A percentile compares a stretch with the other conserved stretches of the same genome.
These are phyloP conservation scores for Suhomyces tanzawaensis DNA, from an alignment of 805 yeast species.

Conservation along the genomic window DNA sequence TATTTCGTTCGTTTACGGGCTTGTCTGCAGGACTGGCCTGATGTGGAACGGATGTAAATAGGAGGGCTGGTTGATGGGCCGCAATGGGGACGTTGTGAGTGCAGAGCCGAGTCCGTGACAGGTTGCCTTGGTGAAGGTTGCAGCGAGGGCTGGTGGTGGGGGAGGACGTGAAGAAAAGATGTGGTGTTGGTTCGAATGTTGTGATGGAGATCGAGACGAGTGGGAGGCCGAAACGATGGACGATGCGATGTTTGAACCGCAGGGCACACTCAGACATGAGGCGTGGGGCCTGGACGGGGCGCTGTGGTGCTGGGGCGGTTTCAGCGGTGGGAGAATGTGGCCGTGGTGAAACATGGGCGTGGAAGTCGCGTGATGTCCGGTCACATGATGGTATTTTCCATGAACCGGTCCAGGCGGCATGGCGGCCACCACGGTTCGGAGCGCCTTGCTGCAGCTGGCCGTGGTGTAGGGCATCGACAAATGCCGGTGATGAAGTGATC, in stretches of 20 bases:
- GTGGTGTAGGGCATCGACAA: not conserved
- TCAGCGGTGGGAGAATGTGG: not conserved
- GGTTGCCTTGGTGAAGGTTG: too few relatives aligned
- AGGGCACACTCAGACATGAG: not conserved
- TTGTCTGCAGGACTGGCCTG: constrained; percentile 3
- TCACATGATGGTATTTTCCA: not conserved
- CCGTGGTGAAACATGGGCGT: not conserved
- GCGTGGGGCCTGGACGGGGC: not conserved
- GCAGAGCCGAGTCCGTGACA: too few relatives aligned
- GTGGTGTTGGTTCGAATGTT: not conserved
- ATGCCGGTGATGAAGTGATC: too few relatives aligned
- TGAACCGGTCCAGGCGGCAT: too few relatives aligned
- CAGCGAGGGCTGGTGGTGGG: too few relatives aligned
- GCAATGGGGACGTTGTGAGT: not conserved
- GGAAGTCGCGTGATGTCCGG: not conserved
- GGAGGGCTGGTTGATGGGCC: constrained; percentile 3
- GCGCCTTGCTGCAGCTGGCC: too few relatives aligned
- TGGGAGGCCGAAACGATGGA: too few relatives aligned
- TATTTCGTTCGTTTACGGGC: constrained; percentile 2
- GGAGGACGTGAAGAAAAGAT: not conserved
- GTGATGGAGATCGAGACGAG: not conserved
- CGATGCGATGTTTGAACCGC: too few relatives aligned
- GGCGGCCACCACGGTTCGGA: too few relatives aligned
- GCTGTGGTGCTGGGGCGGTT: not conserved
- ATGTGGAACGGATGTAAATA: constrained; percentile 2